Percentiles rank a stretch among this genome's conserved stretches.
Evolutionary conservation across 2,329 filamentous ascomycete species (phyloP).

Genomic region (Colletotrichum limetticola): DNA sequence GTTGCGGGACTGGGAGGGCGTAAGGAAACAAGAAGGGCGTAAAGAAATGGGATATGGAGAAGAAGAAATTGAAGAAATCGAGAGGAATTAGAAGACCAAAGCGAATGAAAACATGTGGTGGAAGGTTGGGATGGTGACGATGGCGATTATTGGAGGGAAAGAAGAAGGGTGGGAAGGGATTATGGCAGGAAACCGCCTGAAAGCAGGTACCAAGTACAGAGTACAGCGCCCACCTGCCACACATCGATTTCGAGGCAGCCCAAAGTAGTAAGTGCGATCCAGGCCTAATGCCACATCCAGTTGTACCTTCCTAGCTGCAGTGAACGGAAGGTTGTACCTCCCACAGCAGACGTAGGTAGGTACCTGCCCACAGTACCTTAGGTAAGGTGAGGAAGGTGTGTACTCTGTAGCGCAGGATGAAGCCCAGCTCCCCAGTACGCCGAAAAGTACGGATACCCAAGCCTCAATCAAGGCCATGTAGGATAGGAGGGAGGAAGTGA

Average conservation of each 20-base stretch:
- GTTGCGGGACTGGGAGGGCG: neutral
- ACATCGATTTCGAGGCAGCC: constrained; percentile 6
- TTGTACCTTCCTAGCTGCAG: neutral
- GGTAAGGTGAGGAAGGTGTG: too few relatives aligned
- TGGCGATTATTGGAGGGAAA: constrained; percentile 21
- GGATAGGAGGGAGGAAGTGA: neutral
- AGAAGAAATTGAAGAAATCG: neutral
- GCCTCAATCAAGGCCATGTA: neutral
- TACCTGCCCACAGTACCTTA: too few relatives aligned
- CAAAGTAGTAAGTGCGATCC: constrained; percentile 24
- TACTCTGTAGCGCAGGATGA: neutral
- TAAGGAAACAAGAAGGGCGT: neutral
- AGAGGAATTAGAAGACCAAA: neutral
- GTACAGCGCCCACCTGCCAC: constrained; percentile 16
- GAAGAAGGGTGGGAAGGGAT: constrained; percentile 7
- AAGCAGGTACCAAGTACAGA: constrained; percentile 32
- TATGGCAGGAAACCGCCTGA: constrained; percentile 19
- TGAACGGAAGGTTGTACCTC: too few relatives aligned
- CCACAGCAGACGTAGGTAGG: too few relatives aligned
- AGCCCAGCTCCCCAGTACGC: neutral
- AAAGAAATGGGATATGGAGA: neutral
- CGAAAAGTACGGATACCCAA: neutral
- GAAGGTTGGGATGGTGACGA: constrained; percentile 20
- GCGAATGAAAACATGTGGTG: neutral
- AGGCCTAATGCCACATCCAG: constrained; percentile 21